Conservation (phyloP, 495 filamentous ascomycete species). For the Penicillium fimorum region DNA sequence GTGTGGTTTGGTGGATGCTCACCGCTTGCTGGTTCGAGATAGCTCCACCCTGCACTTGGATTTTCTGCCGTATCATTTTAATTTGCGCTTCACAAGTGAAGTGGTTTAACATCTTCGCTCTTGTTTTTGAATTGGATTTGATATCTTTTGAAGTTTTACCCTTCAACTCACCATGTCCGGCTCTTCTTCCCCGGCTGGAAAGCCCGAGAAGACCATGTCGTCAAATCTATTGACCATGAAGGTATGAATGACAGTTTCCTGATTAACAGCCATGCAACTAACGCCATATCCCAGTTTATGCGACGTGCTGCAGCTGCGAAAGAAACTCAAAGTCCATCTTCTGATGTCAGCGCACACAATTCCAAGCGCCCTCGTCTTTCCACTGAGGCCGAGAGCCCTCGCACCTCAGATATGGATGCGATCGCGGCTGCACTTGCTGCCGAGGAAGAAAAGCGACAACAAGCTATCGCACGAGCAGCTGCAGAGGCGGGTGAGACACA, state of each 20-base stretch:
- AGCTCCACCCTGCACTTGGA: constrained; percentile 7
- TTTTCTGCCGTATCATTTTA: constrained; percentile 28
- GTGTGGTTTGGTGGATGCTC: constrained; percentile 27
- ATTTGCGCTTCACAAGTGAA: constrained; percentile 4
- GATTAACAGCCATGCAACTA: constrained; percentile 7
- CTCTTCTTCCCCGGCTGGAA: constrained; percentile 32
- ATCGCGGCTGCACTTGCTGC: constrained; percentile 69
- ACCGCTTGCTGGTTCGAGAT: constrained; percentile 16
- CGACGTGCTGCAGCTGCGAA: constrained; percentile 70
- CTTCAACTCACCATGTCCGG: constrained; percentile 36
- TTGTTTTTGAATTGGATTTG: not conserved
- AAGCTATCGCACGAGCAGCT: constrained; percentile 67
- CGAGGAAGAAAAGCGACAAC: constrained; percentile 71
- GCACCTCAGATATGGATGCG: constrained; percentile 50
- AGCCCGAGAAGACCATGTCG: constrained; percentile 73
- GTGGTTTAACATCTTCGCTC: constrained; percentile 3
- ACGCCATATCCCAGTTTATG: constrained; percentile 68
- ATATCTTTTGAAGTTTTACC: constrained; percentile 17
- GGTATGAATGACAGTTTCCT: constrained; percentile 34
- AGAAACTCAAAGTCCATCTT: constrained; percentile 40
- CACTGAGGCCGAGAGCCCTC: constrained; percentile 29
- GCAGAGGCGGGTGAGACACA: constrained; percentile 78
- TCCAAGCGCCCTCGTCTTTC: constrained; percentile 49
- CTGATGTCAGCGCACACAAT: constrained; percentile 29
- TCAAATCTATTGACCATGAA: constrained; percentile 93